phyloP scores from a whole-genome alignment of 2,329 filamentous ascomycete species.

The Trichoderma sp. region DNA sequence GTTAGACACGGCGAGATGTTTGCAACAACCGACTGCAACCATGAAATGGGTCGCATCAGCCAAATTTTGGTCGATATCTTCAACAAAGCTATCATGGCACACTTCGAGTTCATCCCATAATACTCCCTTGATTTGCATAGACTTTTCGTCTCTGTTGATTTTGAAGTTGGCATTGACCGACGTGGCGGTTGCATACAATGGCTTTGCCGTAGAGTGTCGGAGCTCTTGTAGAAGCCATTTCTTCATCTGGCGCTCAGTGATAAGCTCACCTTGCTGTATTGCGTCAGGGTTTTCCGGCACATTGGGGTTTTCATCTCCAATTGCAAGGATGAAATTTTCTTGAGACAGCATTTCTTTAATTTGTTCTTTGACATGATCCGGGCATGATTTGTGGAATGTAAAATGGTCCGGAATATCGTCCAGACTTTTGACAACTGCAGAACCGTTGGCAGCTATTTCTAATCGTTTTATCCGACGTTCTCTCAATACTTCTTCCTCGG shows the following conservation, averaged over 20 bases:
- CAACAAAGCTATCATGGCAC: background rate
- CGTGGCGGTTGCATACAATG: background rate
- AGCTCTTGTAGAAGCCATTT: background rate
- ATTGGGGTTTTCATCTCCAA: background rate
- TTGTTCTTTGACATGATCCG: background rate
- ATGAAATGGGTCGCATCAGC: background rate
- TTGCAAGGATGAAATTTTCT: background rate
- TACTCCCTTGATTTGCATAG: background rate
- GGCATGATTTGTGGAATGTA: background rate
- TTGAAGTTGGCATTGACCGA: background rate
- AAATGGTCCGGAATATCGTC: background rate
- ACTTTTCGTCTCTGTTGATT: background rate
- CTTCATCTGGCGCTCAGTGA: slow-evolving; percentile 2
- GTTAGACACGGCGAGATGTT: background rate
- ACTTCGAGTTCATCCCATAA: background rate
- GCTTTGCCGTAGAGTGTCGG: background rate
- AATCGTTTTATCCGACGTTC: slow-evolving; percentile 2
- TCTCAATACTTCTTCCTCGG: background rate
- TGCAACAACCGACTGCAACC: slow-evolving; percentile 1
- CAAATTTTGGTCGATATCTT: background rate
- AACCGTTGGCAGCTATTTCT: background rate
- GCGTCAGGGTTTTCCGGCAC: background rate
- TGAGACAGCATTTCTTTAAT: background rate
- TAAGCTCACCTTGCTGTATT: background rate
- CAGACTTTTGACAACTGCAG: background rate